Conservation (phyloP, 1,284 basidiomycete genomes). For the Porogramme epimiltina region DNA sequence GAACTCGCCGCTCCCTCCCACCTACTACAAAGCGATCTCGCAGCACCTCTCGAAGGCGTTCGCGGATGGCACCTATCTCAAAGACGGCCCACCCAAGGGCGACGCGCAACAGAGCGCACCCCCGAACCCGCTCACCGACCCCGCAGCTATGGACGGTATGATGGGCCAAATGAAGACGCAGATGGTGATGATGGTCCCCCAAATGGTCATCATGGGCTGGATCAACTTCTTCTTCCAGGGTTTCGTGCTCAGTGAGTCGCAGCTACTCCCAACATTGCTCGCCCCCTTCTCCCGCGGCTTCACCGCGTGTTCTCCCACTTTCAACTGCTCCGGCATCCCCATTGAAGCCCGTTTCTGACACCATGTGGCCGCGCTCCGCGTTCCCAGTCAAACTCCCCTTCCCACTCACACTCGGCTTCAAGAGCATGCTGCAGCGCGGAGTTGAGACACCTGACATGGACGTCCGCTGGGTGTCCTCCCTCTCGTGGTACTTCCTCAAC, state of each 20-base stretch:
- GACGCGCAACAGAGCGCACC: conserved; percentile 57
- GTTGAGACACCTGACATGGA: conserved; percentile 97
- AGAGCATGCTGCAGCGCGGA: conserved; percentile 97
- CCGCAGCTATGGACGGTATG: conserved; percentile 95
- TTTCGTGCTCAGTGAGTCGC: conserved; percentile 94
- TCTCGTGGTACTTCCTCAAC: conserved; percentile 99
- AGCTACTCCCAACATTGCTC: conserved; percentile 1
- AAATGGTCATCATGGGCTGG: conserved; percentile 99
- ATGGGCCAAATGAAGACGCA: conserved; percentile 99
- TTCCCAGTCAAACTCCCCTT: conserved; percentile 91
- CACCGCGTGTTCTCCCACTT: neutral
- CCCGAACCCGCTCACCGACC: conserved; percentile 82
- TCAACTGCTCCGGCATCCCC: too few species aligned
- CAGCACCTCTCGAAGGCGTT: conserved; percentile 72
- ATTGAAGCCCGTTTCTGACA: too few species aligned
- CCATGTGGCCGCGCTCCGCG: neutral
- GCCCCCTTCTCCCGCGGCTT: neutral
- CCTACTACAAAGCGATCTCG: conserved; percentile 78
- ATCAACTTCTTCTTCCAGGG: conserved; percentile 99
- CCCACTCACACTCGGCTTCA: conserved; percentile 96
- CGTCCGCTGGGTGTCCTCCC: conserved; percentile 97
- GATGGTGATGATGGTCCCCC: conserved; percentile 97
- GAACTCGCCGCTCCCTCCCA: conserved; percentile 80
- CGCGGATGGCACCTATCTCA: conserved; percentile 78
- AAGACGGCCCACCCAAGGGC: conserved; percentile 74